phyloP scores from a whole-genome alignment of 371 early-diverging fungal species.

The Mortierella sp. region DNA sequence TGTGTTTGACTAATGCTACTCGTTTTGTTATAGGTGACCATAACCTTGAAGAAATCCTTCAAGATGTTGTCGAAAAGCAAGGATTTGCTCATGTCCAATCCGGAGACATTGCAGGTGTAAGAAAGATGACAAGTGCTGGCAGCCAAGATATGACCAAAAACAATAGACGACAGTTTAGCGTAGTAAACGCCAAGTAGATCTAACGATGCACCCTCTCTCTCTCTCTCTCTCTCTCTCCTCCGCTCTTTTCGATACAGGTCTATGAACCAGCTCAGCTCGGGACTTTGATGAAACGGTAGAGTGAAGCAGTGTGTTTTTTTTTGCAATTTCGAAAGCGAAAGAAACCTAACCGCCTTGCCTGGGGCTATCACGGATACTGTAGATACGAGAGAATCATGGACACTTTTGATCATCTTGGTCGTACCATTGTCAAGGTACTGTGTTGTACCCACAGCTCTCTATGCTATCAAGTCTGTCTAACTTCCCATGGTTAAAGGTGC shows the following conservation, averaged over 20 bases:
- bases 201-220: not conserved
- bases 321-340: no score
- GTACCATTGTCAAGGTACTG: constrained; percentile 37
- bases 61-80: not conserved
- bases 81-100: constrained; percentile 40
- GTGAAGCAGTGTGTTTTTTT: not conserved
- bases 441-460: not conserved
- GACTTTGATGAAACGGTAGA: constrained; percentile 30
- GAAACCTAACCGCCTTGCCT: not conserved
- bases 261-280: constrained; percentile 32
- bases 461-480: not conserved
- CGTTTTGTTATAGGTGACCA: constrained; percentile 16
- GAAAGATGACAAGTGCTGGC: not conserved
- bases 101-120: constrained; percentile 27
- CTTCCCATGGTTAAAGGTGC: not conserved
- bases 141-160: not conserved
- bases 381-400: constrained; percentile 52
- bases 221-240: not conserved
- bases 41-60: constrained; percentile 28
- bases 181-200: not conserved
- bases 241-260: not conserved
- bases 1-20: no score
- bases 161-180: not conserved
- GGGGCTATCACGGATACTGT: not conserved
- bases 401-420: constrained; percentile 27